Percentiles rank a stretch among this genome's conserved stretches.
Evolutionary conservation across 2,329 filamentous ascomycete genomes (phyloP).

Genomic region (Peltaster fructicola): DNA sequence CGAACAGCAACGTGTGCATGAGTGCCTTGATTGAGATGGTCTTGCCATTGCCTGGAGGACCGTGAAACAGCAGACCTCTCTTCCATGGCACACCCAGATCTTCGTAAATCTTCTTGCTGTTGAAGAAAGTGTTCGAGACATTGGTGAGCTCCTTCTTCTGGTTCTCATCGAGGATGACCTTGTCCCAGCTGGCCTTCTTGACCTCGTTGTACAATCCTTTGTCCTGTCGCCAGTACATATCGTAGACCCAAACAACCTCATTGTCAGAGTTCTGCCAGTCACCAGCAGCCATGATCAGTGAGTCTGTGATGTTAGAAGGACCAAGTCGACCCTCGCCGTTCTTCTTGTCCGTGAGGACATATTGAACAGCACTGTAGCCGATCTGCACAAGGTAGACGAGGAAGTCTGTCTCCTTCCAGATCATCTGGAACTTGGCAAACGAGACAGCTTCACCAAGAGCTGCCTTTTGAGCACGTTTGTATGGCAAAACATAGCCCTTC

Average conservation of each 20-base stretch:
- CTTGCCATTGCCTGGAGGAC: conserved; percentile 24
- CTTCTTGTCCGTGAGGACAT: conserved; percentile 22
- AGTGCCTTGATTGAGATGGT: conserved; percentile 26
- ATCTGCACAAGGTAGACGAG: conserved; percentile 23
- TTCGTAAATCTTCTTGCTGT: conserved; percentile 21
- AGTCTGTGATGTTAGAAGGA: conserved; percentile 20
- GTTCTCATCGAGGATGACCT: conserved; percentile 28
- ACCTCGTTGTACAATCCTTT: conserved; percentile 23
- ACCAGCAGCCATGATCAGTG: conserved; percentile 21
- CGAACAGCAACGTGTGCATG: conserved; percentile 22
- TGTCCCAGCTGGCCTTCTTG: conserved; percentile 25
- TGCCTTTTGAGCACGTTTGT: conserved; percentile 15
- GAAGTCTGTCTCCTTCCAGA: conserved; percentile 22
- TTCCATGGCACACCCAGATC: conserved; percentile 31
- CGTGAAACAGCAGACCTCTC: conserved; percentile 28
- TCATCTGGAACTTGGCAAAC: conserved; percentile 24
- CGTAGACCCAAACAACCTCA: conserved; percentile 28
- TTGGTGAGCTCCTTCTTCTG: conserved; percentile 26
- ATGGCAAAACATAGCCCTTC: conserved; percentile 20
- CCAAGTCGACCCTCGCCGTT: conserved; percentile 17
- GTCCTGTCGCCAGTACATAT: conserved; percentile 24
- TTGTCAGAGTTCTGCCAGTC: conserved; percentile 19
- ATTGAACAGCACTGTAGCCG: conserved; percentile 21
- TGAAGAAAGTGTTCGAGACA: conserved; percentile 26
- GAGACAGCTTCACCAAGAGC: conserved; percentile 20